These are phyloP conservation scores for Fusarium sp. DNA, from an alignment of 2,329 filamentous ascomycete genomes.

Conservation along the genomic window DNA sequence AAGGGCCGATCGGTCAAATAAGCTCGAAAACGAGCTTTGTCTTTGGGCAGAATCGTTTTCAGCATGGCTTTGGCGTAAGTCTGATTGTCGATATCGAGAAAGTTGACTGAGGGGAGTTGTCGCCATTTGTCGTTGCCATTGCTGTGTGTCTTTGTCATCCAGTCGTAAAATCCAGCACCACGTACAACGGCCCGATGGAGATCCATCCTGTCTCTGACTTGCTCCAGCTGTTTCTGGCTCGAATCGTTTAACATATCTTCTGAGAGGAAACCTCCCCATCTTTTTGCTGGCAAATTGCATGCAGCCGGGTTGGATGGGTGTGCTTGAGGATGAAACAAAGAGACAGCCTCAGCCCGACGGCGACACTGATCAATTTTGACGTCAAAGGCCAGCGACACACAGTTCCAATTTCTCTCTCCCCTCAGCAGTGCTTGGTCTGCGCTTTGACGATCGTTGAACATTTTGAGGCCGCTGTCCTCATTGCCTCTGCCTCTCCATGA, in stretches of 20 bases:
- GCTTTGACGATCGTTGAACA: not conserved
- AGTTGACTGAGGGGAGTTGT: not conserved
- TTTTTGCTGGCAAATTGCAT: too few relatives aligned
- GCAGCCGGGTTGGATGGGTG: not conserved
- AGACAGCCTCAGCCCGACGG: not conserved
- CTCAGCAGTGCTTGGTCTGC: not conserved
- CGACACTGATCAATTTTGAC: not conserved
- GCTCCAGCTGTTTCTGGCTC: rapidly evolving
- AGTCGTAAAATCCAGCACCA: slow-evolving; percentile 16
- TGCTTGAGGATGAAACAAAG: not conserved
- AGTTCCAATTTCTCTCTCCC: not conserved
- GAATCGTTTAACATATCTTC: rapidly evolving
- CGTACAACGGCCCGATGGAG: slow-evolving; percentile 24
- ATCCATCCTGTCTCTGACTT: not conserved
- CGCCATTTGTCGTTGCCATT: not conserved
- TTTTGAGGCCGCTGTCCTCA: not conserved
- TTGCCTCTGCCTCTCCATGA: too few relatives aligned
- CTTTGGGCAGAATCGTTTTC: not conserved
- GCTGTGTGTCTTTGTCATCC: not conserved
- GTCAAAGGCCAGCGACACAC: not conserved
- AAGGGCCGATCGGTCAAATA: slow-evolving; percentile 21
- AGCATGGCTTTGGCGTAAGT: slow-evolving; percentile 1
- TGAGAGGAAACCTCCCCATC: too few relatives aligned
- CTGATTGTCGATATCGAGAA: not conserved
- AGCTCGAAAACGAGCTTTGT: slow-evolving; percentile 12